Percentiles rank a stretch among this genome's conserved stretches.
Evolutionary conservation across 2,329 filamentous ascomycete species (phyloP).

Genomic region (Madurella fahalii): DNA sequence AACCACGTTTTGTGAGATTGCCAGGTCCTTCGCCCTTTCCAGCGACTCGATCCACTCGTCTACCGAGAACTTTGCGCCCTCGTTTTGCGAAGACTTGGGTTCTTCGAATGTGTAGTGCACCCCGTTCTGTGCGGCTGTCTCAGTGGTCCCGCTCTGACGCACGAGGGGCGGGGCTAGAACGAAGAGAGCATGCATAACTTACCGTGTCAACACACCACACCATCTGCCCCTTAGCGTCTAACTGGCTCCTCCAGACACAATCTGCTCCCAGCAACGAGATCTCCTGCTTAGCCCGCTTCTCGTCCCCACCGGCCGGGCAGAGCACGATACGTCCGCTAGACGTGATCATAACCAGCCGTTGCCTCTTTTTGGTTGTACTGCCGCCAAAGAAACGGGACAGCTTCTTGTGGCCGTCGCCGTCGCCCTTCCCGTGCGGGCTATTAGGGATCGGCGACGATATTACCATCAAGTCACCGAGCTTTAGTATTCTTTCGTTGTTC

Average conservation of each 20-base stretch:
- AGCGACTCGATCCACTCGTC: conserved; percentile 92
- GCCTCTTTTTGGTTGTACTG: conserved; percentile 85
- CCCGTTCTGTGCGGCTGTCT: conserved; percentile 57
- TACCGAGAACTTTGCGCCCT: conserved; percentile 63
- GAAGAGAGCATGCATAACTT: conserved; percentile 42
- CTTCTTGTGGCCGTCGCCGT: conserved; percentile 72
- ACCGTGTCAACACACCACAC: conserved; percentile 93
- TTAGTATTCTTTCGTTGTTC: conserved; percentile 89
- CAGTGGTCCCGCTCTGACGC: background rate
- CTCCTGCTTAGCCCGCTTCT: conserved; percentile 92
- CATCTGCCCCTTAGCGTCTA: conserved; percentile 81
- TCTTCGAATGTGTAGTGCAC: conserved; percentile 94
- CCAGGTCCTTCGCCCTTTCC: conserved; percentile 81
- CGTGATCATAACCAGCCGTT: conserved; percentile 91
- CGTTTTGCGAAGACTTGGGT: conserved; percentile 64
- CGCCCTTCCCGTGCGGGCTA: conserved; percentile 66
- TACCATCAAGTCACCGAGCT: conserved; percentile 86
- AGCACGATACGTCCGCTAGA: conserved; percentile 86
- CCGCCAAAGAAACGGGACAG: conserved; percentile 91
- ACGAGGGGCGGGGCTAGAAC: background rate
- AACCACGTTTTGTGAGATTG: conserved; percentile 65
- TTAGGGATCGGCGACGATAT: conserved; percentile 72
- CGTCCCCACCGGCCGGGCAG: conserved; percentile 85
- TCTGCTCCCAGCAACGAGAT: conserved; percentile 76
- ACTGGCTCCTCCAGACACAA: conserved; percentile 72